Percentiles rank a stretch among this genome's conserved stretches.
These are phyloP conservation scores for Linderina pennispora DNA, from an alignment of 192 early-diverging fungal species.

Conservation along the genomic window DNA sequence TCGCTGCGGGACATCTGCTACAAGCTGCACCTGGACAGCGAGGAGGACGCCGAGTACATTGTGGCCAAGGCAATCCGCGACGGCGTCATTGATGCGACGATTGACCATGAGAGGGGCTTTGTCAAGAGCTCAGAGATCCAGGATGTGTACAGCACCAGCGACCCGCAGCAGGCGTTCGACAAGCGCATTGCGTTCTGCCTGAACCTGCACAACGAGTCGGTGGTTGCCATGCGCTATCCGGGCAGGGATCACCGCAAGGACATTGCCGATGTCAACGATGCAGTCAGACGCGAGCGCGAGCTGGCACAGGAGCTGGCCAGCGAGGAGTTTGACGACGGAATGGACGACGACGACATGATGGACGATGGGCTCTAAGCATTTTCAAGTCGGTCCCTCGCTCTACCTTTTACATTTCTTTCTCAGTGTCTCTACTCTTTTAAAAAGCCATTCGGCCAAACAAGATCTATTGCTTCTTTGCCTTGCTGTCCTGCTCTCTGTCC, in stretches of 20 bases:
- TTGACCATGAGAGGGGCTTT: slow-evolving; percentile 90
- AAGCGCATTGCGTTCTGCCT: slow-evolving; percentile 92
- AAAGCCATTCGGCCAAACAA: too few species aligned
- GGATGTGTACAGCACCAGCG: slow-evolving; percentile 95
- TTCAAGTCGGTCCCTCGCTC: not conserved
- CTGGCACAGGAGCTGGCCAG: slow-evolving; percentile 91
- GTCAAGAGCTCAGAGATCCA: slow-evolving; percentile 91
- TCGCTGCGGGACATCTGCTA: slow-evolving; percentile 93
- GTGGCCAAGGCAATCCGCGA: slow-evolving; percentile 98
- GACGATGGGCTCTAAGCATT: slow-evolving; percentile 29
- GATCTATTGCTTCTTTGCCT: not conserved
- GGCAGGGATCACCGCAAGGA: slow-evolving; percentile 81
- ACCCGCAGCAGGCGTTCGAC: slow-evolving; percentile 94
- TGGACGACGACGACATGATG: slow-evolving; percentile 64
- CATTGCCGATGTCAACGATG: slow-evolving; percentile 70
- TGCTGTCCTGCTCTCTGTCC: not conserved
- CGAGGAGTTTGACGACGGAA: slow-evolving; percentile 62
- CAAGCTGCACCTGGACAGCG: slow-evolving; percentile 94
- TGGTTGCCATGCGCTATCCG: slow-evolving; percentile 98
- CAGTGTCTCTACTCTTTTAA: not conserved
- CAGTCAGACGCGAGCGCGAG: slow-evolving; percentile 84
- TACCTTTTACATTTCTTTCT: not conserved
- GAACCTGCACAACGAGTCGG: slow-evolving; percentile 93
- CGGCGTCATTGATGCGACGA: slow-evolving; percentile 96
- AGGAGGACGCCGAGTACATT: slow-evolving; percentile 99